These are phyloP conservation scores for Solanum piurae DNA, from an alignment of 257 asterid genomes.

Conservation along the genomic window DNA sequence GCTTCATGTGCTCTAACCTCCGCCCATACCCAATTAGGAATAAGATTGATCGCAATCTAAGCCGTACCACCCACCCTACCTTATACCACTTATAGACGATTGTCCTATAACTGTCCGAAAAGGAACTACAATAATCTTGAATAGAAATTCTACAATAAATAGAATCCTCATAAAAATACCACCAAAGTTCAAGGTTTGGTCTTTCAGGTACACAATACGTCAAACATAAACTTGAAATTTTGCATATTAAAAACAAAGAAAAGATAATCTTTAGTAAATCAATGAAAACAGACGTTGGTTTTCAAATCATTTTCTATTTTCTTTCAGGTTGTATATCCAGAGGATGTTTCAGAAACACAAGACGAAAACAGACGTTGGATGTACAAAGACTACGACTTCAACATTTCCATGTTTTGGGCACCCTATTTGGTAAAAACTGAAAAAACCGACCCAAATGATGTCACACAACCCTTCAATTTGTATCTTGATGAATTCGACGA, in stretches of 20 bases:
- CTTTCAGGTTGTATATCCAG: conserved; percentile 42
- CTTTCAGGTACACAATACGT: not conserved
- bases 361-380: conserved; percentile 55
- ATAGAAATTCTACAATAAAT: not conserved
- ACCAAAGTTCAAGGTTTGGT: not conserved
- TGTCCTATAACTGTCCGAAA: not conserved
- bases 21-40: not conserved
- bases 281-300: not conserved
- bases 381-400: conserved; percentile 54
- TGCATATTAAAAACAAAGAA: not conserved
- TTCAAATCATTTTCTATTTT: not conserved
- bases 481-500: conserved; percentile 68
- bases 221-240: not conserved
- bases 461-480: conserved; percentile 43
- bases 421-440: conserved; percentile 53
- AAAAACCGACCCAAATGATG: conserved; percentile 33
- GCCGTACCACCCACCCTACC: not conserved
- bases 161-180: not conserved
- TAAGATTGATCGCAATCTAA: not conserved
- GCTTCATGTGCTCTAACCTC: not conserved
- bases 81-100: not conserved
- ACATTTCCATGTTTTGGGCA: conserved; percentile 74
- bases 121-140: not conserved
- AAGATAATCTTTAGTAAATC: not conserved
- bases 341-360: conserved; percentile 31